These are phyloP conservation scores for Aspergillus brasiliensis DNA, from an alignment of 2,329 filamentous ascomycete genomes.

Conservation along the genomic window DNA sequence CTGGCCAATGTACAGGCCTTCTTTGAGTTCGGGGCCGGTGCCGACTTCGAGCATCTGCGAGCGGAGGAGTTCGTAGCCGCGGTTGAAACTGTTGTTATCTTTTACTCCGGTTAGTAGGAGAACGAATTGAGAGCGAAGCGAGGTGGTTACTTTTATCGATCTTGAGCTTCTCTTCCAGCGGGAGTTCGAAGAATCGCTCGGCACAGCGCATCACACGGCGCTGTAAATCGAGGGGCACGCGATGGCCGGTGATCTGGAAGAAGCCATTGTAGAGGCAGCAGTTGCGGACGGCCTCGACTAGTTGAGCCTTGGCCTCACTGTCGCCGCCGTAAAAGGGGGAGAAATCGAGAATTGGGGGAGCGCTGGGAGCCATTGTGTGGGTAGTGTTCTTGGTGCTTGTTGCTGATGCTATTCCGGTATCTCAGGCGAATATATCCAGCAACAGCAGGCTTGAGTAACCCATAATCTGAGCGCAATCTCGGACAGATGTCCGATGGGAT, in stretches of 20 bases:
- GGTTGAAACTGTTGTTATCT: slow-evolving; percentile 45
- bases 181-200: slow-evolving; percentile 45
- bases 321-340: slow-evolving; percentile 35
- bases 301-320: slow-evolving; percentile 28
- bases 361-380: slow-evolving; percentile 26
- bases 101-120: background rate
- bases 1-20: slow-evolving; percentile 48
- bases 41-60: slow-evolving; percentile 48
- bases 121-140: too few relatives aligned
- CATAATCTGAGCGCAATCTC: background rate
- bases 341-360: slow-evolving; percentile 39
- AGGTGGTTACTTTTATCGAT: slow-evolving; percentile 33
- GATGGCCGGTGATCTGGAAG: slow-evolving; percentile 50
- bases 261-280: slow-evolving; percentile 42
- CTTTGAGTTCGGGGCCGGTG: slow-evolving; percentile 47
- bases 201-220: slow-evolving; percentile 41
- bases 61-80: slow-evolving; percentile 47
- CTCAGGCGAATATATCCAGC: background rate
- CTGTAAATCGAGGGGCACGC: slow-evolving; percentile 42
- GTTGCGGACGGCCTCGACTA: slow-evolving; percentile 30
- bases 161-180: slow-evolving; percentile 45
- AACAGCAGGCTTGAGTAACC: background rate
- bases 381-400: background rate
- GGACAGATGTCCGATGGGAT: slow-evolving; percentile 11
- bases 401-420: background rate